Evolutionary conservation across 352 stramenopile species (phyloP).

Genomic region (Phytophthora cactorum): DNA sequence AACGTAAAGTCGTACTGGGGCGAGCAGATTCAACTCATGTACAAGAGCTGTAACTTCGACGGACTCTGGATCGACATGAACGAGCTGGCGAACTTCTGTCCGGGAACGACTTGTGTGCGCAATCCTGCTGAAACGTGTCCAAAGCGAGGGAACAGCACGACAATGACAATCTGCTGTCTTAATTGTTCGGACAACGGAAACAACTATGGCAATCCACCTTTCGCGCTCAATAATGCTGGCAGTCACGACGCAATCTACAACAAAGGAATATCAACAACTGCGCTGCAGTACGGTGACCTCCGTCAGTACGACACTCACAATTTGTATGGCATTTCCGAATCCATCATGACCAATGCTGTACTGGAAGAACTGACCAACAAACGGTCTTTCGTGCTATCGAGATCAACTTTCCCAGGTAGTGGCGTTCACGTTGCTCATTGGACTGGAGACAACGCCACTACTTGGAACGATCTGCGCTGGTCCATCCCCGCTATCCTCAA

Average conservation of each 20-base stretch:
- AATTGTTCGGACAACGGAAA: constrained; percentile 46
- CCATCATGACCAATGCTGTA: constrained; percentile 62
- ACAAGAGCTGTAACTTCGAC: constrained; percentile 60
- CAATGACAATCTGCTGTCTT: constrained; percentile 57
- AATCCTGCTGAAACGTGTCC: constrained; percentile 44
- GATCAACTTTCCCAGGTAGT: constrained; percentile 75
- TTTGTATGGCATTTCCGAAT: constrained; percentile 79
- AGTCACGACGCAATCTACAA: constrained; percentile 47
- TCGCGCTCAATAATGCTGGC: constrained; percentile 62
- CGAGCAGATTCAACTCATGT: constrained; percentile 63
- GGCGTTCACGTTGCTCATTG: constrained; percentile 72
- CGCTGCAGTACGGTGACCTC: constrained; percentile 56
- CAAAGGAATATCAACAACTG: constrained; percentile 68
- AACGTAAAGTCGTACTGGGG: constrained; percentile 69
- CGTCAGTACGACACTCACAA: constrained; percentile 85
- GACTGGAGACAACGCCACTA: constrained; percentile 82
- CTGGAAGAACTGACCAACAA: constrained; percentile 60
- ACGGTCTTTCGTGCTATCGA: constrained; percentile 72
- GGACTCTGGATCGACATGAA: constrained; percentile 92
- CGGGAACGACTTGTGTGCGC: constrained; percentile 44
- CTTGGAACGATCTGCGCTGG: constrained; percentile 78
- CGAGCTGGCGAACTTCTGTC: constrained; percentile 82
- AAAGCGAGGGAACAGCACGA: constrained; percentile 31
- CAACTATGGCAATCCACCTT: constrained; percentile 61
- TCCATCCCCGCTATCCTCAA: constrained; percentile 75